A percentile compares a stretch with the other conserved stretches of the same genome.
phyloP scores from a whole-genome alignment of 2,329 filamentous ascomycete genomes.

The Lachnellula subtilissima region DNA sequence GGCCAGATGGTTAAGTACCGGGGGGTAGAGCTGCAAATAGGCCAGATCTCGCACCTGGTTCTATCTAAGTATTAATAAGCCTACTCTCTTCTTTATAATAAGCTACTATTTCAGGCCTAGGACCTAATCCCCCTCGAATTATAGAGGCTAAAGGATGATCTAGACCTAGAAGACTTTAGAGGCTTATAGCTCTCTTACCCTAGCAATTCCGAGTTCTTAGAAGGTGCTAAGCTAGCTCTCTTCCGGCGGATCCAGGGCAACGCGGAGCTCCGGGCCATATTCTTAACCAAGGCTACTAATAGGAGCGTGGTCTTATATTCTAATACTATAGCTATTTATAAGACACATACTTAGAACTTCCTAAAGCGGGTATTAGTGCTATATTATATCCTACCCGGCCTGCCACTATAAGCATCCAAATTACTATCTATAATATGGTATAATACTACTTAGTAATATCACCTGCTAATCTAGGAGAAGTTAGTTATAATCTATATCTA shows the following conservation, averaged over 20 bases:
- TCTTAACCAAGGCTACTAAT: too few relatives aligned
- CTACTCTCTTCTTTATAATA: conserved; percentile 3
- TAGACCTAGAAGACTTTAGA: background rate
- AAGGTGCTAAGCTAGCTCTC: background rate
- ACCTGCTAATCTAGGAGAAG: too few relatives aligned
- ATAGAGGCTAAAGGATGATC: background rate
- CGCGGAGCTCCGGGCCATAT: background rate
- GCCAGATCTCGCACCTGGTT: conserved; percentile 5
- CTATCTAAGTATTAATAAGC: conserved; percentile 9
- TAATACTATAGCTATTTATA: too few relatives aligned
- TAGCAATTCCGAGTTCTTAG: background rate
- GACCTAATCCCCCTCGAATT: background rate
- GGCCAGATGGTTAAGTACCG: conserved; percentile 8
- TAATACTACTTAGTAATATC: too few relatives aligned
- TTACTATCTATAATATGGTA: too few relatives aligned
- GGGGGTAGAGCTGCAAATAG: conserved; percentile 8
- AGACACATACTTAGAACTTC: too few relatives aligned
- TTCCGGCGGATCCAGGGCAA: background rate
- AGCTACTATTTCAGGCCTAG: background rate
- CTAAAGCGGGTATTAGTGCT: too few relatives aligned
- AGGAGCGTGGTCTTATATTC: too few relatives aligned
- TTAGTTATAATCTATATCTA: too few relatives aligned
- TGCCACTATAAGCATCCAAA: too few relatives aligned
- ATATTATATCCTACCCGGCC: too few relatives aligned
- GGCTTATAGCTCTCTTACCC: background rate